Conservation (phyloP, 495 filamentous ascomycete species). For the Hypoxylon rickii region DNA sequence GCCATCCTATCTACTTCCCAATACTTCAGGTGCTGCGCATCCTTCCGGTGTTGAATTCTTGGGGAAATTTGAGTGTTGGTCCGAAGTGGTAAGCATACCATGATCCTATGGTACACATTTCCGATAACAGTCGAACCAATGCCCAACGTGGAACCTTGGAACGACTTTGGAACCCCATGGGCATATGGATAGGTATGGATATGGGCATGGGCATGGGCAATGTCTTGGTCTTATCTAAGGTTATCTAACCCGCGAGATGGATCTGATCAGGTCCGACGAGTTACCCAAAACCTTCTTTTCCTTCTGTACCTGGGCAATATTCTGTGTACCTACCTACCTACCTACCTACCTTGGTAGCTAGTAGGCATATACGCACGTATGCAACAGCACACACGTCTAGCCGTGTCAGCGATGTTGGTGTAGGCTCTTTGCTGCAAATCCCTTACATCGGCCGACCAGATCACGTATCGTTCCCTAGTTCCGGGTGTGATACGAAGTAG, state of each 20-base stretch:
- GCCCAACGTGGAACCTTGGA: too few species aligned
- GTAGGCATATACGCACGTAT: not conserved
- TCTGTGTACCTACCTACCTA: too few species aligned
- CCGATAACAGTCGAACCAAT: too few species aligned
- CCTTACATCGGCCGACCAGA: not conserved
- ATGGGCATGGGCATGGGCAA: not conserved
- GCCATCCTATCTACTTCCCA: not conserved
- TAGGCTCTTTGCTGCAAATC: not conserved
- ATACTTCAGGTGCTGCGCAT: too few species aligned
- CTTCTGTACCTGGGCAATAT: too few species aligned
- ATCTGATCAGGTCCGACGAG: too few species aligned
- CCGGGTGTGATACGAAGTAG: too few species aligned
- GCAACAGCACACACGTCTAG: not conserved
- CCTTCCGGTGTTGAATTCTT: constrained; percentile 3
- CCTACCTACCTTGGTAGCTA: not conserved
- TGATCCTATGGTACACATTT: too few species aligned
- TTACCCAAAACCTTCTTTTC: too few species aligned
- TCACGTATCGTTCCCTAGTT: not conserved
- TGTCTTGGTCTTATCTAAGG: constrained; percentile 13
- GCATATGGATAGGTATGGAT: too few species aligned
- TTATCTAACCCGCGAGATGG: too few species aligned
- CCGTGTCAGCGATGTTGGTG: not conserved
- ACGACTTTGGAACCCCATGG: too few species aligned
- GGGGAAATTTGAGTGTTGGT: constrained; percentile 3
- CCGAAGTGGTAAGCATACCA: not conserved